Evolutionary conservation across 805 yeast genomes (phyloP), one percentile per base, ranked within the genome.

Genomic region (Starmerella potacharoeniae): DNA sequence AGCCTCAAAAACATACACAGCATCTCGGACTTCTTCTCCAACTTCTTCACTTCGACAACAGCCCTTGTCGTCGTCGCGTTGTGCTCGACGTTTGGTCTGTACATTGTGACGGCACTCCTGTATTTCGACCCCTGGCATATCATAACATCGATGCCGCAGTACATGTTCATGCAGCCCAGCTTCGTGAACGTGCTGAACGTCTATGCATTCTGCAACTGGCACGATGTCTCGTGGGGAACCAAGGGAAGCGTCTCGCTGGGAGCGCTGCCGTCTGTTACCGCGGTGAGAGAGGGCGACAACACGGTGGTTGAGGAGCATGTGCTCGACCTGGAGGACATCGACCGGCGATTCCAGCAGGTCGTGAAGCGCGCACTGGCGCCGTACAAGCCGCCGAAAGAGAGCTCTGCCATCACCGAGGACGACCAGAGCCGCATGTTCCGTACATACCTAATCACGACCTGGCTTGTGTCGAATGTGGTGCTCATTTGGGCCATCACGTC

Each of bases 151-250:
- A 77, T 80, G 64, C 55, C 60, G 29, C 71, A 67, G 61, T 68
- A 69, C 59, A 48, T 68, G 60, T 64, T 66, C 56, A 55, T 70
- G 63, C 67, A 65, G 70, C 71, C 72, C 14, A 61, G 64, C 47
- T 70, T 68, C 51, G 66, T 68, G 55, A 70, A 70, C 56, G 78
- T 82, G 41, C 70, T 82, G 63, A 81, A 79, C 64, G 82, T 81
- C 49, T 81, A 80, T 66, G 84, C 86, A 1, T 81, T 82, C 66
- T 81, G 84, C 71, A 81, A 81, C 68, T 79, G 82, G 71, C 85
- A 81, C 65, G 86, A 81, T 68, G 78, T 81, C 49, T 81, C 86
- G 2, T 81, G 86, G 86, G 86, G 86, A 56, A 81, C 86, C n/a
- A 81, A 82, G 66, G 86, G 86, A 42, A 78, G 80, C 44, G 84